phyloP scores from a whole-genome alignment of 1,139 yeast species.

The Blastobotrys proliferans region DNA sequence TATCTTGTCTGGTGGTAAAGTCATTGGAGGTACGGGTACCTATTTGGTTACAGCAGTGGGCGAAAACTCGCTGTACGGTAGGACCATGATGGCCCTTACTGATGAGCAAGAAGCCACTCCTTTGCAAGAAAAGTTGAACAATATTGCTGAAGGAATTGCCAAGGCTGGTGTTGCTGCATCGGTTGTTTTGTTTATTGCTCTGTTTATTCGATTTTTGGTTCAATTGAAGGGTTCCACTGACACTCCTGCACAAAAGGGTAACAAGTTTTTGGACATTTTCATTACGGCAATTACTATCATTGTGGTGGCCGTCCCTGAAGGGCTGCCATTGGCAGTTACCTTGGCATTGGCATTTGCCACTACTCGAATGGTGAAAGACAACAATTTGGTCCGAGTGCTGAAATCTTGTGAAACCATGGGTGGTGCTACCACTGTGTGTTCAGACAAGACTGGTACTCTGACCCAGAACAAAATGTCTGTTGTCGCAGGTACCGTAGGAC shows the following conservation, averaged over 20 bases:
- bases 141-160: conserved; percentile 88
- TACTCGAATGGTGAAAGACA: conserved; percentile 95
- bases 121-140: conserved; percentile 73
- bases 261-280: conserved; percentile 74
- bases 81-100: conserved; percentile 72
- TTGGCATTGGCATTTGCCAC: conserved; percentile 96
- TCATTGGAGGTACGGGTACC: conserved; percentile 80
- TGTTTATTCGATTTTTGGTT: conserved; percentile 73
- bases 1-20: conserved; percentile 86
- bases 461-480: conserved; percentile 92
- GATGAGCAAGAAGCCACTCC: conserved; percentile 79
- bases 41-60: conserved; percentile 93
- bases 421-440: conserved; percentile 93
- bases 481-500: conserved; percentile 67
- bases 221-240: conserved; percentile 50
- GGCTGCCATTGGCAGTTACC: conserved; percentile 93
- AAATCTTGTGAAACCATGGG: conserved; percentile 99
- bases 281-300: conserved; percentile 89
- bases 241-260: conserved; percentile 73
- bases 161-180: conserved; percentile 91
- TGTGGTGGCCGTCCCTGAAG: conserved; percentile 98
- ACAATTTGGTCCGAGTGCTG: conserved; percentile 89
- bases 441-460: conserved; percentile 95
- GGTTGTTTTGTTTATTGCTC: conserved; percentile 64
- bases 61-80: conserved; percentile 79